phyloP scores from a whole-genome alignment of 179 eudicot species.

The Spergularia azorica region DNA sequence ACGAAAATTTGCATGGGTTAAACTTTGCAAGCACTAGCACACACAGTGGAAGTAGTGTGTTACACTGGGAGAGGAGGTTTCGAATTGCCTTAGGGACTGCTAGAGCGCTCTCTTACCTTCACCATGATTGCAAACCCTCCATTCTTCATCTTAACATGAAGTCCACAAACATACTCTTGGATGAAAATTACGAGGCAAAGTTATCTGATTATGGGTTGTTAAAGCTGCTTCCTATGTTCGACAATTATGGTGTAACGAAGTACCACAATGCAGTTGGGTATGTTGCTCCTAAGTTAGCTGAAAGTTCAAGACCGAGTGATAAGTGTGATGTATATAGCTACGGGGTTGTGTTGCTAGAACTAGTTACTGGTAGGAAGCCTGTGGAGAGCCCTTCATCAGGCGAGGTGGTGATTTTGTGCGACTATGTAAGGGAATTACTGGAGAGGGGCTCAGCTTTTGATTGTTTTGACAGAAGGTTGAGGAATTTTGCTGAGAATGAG shows the following conservation, averaged over 20 bases:
- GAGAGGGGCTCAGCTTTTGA: constrained; percentile 66
- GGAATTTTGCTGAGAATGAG: constrained; percentile 73
- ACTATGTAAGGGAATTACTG: constrained; percentile 67
- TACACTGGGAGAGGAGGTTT: constrained; percentile 80
- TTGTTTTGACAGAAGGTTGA: constrained; percentile 79
- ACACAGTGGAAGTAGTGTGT: constrained; percentile 49
- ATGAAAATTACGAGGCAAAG: constrained; percentile 63
- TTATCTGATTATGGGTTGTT: constrained; percentile 79
- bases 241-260: constrained; percentile 55
- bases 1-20: constrained; percentile 69
- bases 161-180: constrained; percentile 70
- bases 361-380: constrained; percentile 90
- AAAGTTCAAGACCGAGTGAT: constrained; percentile 57
- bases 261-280: constrained; percentile 81
- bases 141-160: constrained; percentile 85
- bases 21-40: constrained; percentile 74
- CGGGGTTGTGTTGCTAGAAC: constrained; percentile 82
- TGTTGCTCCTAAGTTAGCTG: constrained; percentile 79
- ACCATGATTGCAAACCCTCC: constrained; percentile 86
- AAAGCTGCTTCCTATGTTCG: constrained; percentile 72
- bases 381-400: constrained; percentile 69
- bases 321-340: constrained; percentile 83
- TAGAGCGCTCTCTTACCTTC: constrained; percentile 82
- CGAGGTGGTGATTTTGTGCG: constrained; percentile 82
- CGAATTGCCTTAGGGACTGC: constrained; percentile 84